phyloP scores from a whole-genome alignment of 352 stramenopile genomes.

The Thraustochytrium sp. region DNA sequence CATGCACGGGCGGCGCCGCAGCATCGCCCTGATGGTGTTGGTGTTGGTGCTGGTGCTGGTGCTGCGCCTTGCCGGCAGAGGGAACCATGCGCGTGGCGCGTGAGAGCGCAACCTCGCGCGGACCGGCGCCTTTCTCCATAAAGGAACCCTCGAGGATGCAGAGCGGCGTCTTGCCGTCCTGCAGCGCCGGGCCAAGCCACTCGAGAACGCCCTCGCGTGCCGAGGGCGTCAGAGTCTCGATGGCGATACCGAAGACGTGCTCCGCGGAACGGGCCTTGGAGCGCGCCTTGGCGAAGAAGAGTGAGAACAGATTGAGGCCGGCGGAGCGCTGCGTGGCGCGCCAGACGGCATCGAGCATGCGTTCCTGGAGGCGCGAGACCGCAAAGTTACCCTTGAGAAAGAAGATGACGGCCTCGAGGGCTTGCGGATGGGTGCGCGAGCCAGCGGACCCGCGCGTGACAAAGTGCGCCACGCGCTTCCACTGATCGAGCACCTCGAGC shows the following conservation, averaged over 20 bases:
- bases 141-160: too few relatives aligned
- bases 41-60: too few relatives aligned
- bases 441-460: not conserved
- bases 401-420: slow-evolving; percentile 15
- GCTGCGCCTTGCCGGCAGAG: too few relatives aligned
- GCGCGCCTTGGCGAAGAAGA: not conserved
- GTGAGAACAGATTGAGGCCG: slow-evolving; percentile 17
- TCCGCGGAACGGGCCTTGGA: not conserved
- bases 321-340: not conserved
- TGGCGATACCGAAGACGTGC: not conserved
- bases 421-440: not conserved
- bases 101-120: too few relatives aligned
- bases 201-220: slow-evolving; percentile 64
- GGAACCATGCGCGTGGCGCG: too few relatives aligned
- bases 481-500: not conserved
- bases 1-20: too few relatives aligned
- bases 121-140: too few relatives aligned
- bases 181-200: slow-evolving; percentile 62
- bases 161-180: not conserved
- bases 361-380: not conserved
- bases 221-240: slow-evolving; percentile 53
- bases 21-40: too few relatives aligned
- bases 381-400: slow-evolving; percentile 17
- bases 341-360: not conserved
- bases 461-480: slow-evolving; percentile 33